phyloP scores from a whole-genome alignment of 2,329 filamentous ascomycete species.

The Arthrobotrys entomopaga region DNA sequence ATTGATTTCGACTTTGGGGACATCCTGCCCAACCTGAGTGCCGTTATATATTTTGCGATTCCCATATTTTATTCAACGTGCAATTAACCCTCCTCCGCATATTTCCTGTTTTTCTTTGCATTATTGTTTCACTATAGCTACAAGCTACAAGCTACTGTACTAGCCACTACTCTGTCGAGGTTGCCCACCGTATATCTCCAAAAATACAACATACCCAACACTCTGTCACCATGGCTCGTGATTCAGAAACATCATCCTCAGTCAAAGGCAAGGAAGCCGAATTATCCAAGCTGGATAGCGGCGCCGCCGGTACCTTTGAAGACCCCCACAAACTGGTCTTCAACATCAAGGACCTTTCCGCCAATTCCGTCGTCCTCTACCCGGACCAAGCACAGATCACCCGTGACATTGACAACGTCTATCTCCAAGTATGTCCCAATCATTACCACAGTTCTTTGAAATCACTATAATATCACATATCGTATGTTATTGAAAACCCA shows the following conservation, averaged over 20 bases:
- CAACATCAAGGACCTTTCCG: slow-evolving; percentile 69
- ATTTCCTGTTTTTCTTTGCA: background rate
- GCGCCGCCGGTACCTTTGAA: slow-evolving; percentile 49
- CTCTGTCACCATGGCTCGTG: slow-evolving; percentile 1
- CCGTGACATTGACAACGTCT: slow-evolving; percentile 57
- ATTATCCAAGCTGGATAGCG: background rate
- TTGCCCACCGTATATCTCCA: background rate
- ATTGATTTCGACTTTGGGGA: too few relatives aligned
- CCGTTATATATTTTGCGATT: too few relatives aligned
- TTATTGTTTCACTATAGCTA: too few relatives aligned
- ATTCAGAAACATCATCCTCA: background rate
- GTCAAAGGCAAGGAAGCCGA: slow-evolving; percentile 52
- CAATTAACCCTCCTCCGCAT: background rate
- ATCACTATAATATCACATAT: too few relatives aligned
- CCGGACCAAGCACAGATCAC: slow-evolving; percentile 68
- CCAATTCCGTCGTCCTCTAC: slow-evolving; percentile 72
- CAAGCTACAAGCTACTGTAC: background rate
- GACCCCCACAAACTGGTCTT: slow-evolving; percentile 65
- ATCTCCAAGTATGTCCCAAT: slow-evolving; percentile 54
- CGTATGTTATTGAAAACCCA: background rate
- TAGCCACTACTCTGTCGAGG: background rate
- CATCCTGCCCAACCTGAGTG: too few relatives aligned
- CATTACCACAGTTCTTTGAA: background rate
- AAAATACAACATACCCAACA: slow-evolving; percentile 6
- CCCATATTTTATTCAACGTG: too few relatives aligned